A percentile compares a stretch with the other conserved stretches of the same genome.
These are phyloP conservation scores for Astrothelium subdiscretum DNA, from an alignment of 495 filamentous ascomycete species.

Conservation along the genomic window DNA sequence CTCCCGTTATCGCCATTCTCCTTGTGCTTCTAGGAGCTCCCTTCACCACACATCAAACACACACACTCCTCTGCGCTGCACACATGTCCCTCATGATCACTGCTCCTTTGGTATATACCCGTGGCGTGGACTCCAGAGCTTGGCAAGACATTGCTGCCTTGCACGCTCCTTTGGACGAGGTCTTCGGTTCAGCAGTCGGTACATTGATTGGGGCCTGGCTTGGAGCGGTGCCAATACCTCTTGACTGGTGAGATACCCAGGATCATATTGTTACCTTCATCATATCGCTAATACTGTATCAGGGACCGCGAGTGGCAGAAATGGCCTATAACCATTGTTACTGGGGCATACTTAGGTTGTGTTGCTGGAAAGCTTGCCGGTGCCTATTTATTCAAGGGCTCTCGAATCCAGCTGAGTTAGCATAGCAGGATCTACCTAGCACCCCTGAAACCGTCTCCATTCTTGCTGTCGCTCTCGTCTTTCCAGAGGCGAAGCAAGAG, in stretches of 20 bases:
- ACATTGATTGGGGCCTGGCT: conserved; percentile 57
- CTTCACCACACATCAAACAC: conserved; percentile 63
- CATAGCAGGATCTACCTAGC: not conserved
- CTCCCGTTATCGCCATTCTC: conserved; percentile 48
- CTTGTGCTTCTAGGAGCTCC: conserved; percentile 88
- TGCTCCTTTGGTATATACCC: conserved; percentile 66
- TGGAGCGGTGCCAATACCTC: conserved; percentile 82
- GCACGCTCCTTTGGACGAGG: conserved; percentile 50
- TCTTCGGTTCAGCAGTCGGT: conserved; percentile 54
- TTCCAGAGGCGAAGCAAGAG: no score
- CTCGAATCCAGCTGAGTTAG: conserved; percentile 46
- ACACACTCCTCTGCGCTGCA: conserved; percentile 67
- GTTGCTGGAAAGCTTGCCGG: conserved; percentile 49
- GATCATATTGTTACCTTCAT: not conserved
- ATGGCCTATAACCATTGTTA: conserved; percentile 84
- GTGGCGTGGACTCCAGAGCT: conserved; percentile 59
- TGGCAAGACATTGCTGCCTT: conserved; percentile 62
- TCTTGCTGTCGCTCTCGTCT: no score
- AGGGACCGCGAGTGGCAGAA: conserved; percentile 93
- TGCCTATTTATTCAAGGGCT: conserved; percentile 48
- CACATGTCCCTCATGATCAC: conserved; percentile 69
- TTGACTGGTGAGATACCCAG: conserved; percentile 62
- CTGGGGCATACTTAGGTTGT: conserved; percentile 59
- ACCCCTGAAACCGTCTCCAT: no score
- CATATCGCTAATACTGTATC: not conserved